Evolutionary conservation across 129 eudicot genomes (phyloP).

Genomic region (Chrysanthemum makinoi): DNA sequence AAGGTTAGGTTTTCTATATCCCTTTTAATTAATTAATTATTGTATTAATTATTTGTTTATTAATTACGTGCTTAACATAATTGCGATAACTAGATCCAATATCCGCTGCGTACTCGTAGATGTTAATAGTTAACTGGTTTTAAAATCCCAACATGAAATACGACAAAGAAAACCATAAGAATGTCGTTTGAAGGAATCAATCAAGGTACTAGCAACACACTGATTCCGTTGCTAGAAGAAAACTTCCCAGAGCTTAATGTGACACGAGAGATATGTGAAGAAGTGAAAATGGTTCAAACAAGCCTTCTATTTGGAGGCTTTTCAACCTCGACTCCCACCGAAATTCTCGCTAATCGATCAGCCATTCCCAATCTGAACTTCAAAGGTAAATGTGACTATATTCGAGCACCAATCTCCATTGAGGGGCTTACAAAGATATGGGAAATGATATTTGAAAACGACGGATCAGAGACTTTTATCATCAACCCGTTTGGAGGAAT

Average conservation of each 20-base stretch:
- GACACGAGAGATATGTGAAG: constrained; percentile 23
- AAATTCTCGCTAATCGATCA: constrained; percentile 21
- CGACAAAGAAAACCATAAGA: neutral
- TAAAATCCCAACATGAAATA: no score
- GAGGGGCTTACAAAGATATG: constrained; percentile 10
- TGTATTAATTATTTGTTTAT: no score
- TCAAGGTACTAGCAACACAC: constrained; percentile 24
- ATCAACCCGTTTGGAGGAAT: neutral
- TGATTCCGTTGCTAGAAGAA: constrained; percentile 22
- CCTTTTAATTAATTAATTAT: no score
- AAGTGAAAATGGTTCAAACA: constrained; percentile 40
- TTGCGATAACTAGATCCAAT: no score
- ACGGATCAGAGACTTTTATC: neutral
- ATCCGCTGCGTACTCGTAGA: no score
- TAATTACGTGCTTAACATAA: no score
- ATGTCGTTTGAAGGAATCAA: constrained; percentile 19
- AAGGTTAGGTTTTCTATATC: no score
- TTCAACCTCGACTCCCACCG: neutral
- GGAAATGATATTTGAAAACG: constrained; percentile 2
- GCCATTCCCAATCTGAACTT: neutral
- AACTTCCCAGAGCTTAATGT: constrained; percentile 31
- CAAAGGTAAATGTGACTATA: constrained; percentile 36
- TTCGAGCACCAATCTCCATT: neutral
- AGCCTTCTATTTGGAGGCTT: neutral
- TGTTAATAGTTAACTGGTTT: no score